phyloP scores from a whole-genome alignment of 768 basidiomycete species.

The Plicaturopsis crispa region DNA sequence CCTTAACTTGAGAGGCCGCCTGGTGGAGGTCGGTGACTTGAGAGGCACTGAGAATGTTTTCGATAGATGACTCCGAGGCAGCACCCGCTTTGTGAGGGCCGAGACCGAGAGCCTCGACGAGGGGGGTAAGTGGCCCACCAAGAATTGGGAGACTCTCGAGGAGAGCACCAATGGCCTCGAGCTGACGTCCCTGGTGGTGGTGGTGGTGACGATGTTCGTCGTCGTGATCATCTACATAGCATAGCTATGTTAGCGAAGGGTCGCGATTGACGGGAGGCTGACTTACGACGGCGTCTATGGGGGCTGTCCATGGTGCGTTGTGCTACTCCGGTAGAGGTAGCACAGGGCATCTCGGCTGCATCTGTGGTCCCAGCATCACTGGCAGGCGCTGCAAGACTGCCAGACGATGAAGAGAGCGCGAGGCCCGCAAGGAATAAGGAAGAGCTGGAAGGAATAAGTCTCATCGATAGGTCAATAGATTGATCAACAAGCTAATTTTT shows the following conservation, averaged over 20 bases:
- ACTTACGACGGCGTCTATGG: constrained; percentile 7
- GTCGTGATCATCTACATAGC: too few relatives aligned
- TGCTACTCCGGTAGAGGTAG: neutral
- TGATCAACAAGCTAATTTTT: constrained; percentile 3
- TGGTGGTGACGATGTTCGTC: neutral
- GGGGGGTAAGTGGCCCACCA: neutral
- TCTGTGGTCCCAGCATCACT: constrained; percentile 13
- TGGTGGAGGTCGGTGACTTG: neutral
- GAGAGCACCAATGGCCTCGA: neutral
- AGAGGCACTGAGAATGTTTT: too few relatives aligned
- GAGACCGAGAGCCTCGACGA: neutral
- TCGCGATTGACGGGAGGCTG: constrained; percentile 2
- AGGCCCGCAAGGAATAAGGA: constrained; percentile 40
- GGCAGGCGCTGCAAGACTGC: constrained; percentile 33
- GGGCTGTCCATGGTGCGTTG: neutral
- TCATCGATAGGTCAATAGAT: constrained; percentile 16
- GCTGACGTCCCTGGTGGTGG: neutral
- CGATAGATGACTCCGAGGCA: too few relatives aligned
- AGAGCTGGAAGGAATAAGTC: constrained; percentile 41
- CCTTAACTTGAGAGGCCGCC: neutral
- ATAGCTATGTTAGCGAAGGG: too few relatives aligned
- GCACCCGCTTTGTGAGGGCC: neutral
- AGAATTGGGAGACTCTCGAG: neutral
- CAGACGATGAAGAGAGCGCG: constrained; percentile 43
- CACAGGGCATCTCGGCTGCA: constrained; percentile 2